phyloP scores from a whole-genome alignment of 2,329 filamentous ascomycete genomes.

The Amesomyces nigricolor region DNA sequence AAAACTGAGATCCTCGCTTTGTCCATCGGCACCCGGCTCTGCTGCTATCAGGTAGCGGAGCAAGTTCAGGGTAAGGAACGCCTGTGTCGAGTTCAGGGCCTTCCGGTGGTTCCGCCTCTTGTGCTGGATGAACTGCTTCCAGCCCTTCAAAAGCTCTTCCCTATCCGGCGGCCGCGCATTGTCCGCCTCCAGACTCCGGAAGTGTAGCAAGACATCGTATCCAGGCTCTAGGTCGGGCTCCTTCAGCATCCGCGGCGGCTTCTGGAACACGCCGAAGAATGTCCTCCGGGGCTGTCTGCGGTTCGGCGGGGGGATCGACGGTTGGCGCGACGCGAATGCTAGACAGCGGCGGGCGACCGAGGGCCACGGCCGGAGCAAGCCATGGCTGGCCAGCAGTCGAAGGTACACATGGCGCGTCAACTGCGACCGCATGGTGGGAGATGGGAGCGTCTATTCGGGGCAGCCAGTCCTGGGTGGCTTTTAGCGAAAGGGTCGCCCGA shows the following conservation, averaged over 20 bases:
- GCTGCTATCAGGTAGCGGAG: constrained; percentile 55
- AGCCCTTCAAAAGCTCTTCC: constrained; percentile 59
- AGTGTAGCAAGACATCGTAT: constrained; percentile 64
- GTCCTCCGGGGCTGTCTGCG: constrained; percentile 38
- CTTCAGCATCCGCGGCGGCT: constrained; percentile 54
- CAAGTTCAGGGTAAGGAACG: constrained; percentile 49
- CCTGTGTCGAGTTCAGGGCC: constrained; percentile 60
- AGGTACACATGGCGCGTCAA: constrained; percentile 56
- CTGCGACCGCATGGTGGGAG: constrained; percentile 50
- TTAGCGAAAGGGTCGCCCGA: not conserved
- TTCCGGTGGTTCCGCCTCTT: constrained; percentile 42
- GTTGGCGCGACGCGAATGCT: constrained; percentile 10
- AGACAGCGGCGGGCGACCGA: constrained; percentile 20
- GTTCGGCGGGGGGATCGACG: constrained; percentile 9
- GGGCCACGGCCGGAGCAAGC: constrained; percentile 31
- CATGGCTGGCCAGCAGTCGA: constrained; percentile 48
- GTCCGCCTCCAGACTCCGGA: constrained; percentile 57
- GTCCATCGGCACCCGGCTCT: constrained; percentile 42
- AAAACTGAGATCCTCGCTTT: constrained; percentile 33
- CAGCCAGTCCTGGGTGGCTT: constrained; percentile 17
- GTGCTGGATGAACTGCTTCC: constrained; percentile 56
- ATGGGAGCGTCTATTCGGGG: constrained; percentile 16
- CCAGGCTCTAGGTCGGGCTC: constrained; percentile 63
- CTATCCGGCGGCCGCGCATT: constrained; percentile 58
- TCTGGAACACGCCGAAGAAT: constrained; percentile 59